Evolutionary conservation across 2,329 filamentous ascomycete genomes (phyloP).

Genomic region (Blastomyces percursus): DNA sequence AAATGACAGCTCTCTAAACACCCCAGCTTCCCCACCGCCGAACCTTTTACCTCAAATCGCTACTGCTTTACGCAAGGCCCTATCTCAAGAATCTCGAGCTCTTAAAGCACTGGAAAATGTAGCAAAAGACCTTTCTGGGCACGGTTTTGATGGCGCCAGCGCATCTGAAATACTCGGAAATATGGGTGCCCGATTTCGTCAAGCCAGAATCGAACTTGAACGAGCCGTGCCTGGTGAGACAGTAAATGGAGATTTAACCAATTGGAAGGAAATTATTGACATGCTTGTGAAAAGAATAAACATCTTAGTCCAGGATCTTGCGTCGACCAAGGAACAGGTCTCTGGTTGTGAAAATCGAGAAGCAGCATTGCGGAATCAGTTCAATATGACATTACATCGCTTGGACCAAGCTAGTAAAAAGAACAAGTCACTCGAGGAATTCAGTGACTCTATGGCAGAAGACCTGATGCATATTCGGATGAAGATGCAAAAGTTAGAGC

Average conservation of each 20-base stretch:
- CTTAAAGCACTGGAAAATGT: constrained; percentile 27
- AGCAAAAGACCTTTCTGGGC: constrained; percentile 25
- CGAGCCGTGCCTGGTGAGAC: constrained; percentile 36
- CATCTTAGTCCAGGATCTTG: constrained; percentile 25
- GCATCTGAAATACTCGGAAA: constrained; percentile 25
- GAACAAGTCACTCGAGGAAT: constrained; percentile 29
- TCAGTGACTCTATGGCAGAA: constrained; percentile 32
- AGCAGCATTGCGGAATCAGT: constrained; percentile 34
- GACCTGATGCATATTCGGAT: constrained; percentile 38
- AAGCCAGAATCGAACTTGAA: constrained; percentile 36
- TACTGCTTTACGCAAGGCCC: constrained; percentile 26
- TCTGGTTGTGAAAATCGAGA: constrained; percentile 29
- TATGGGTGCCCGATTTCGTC: constrained; percentile 31
- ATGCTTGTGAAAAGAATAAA: constrained; percentile 32
- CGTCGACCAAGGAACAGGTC: constrained; percentile 24
- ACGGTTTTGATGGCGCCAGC: constrained; percentile 30
- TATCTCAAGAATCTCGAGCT: constrained; percentile 30
- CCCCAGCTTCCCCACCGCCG: constrained; percentile 24
- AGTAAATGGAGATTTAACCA: constrained; percentile 25
- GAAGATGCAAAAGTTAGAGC: constrained; percentile 33
- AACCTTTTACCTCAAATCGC: constrained; percentile 31
- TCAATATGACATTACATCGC: constrained; percentile 31
- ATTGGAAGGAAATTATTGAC: constrained; percentile 31
- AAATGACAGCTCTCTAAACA: not conserved
- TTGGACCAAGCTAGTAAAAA: constrained; percentile 29